Evolutionary conservation across 805 yeast species (phyloP), one percentile per base, ranked within the genome.

Genomic region (Cyberlindnera subsufficiens): DNA sequence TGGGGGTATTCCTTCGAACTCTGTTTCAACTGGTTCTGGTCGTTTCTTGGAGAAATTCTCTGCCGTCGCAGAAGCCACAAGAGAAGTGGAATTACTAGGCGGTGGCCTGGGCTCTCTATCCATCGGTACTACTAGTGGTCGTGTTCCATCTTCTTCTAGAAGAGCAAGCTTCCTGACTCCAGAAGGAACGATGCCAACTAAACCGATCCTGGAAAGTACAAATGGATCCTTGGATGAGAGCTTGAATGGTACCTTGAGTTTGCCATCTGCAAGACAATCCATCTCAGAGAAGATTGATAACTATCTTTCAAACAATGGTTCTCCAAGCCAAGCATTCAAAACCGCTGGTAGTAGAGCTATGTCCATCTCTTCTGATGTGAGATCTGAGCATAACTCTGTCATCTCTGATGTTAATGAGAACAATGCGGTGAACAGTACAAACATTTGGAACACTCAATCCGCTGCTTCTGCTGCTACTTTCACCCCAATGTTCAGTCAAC

Each of bases 401-500:
- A 50, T 56, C 17, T 43, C 60, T 35, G 72, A 68, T 36, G 38
- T 42, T 27, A 52, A 52, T 30, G 58, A 54, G 14, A 51, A 49
- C 18, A 31, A 32, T 9, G 27, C 27, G 27, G 50, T 49, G 15
- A 47, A 49, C 38, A 38, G 44, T 30, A 44, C 43, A 27, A 73
- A 66, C 52, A 75, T 78, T 51, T 81, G 86, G 86, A 78, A 79
- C 57, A 84, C 85, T 0, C 84, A 82, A 6, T 65, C 80, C 16
- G 80, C 84, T 4, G 85, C 83, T 3, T 64, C 79, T 30, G 82
- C 86, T 1, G 40, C 59, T 9, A 64, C 82, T 1, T 80, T 80
- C 55, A 75, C 75, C 13, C 86, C 86, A 18, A 54, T 55, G 56
- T 52, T 47, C 35, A 53, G 47, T 17, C 46, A 49, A 42, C 54